These are phyloP conservation scores for Acer negundo DNA, from an alignment of 345 rosid genomes.

Conservation along the genomic window DNA sequence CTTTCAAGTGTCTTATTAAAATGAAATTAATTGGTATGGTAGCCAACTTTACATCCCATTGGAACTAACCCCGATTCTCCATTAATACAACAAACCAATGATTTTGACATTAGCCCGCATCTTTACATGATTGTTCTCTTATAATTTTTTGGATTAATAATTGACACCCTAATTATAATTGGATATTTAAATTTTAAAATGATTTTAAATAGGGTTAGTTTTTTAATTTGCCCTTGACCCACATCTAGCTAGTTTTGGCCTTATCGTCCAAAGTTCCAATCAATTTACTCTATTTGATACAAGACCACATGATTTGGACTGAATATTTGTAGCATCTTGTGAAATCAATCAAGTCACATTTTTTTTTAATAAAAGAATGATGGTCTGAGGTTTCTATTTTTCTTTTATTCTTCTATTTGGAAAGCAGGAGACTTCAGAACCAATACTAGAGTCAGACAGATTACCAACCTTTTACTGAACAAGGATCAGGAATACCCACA, in stretches of 20 bases:
- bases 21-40: no score
- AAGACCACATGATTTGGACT: not conserved
- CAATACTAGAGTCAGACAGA: no score
- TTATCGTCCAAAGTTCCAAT: not conserved
- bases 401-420: no score
- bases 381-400: no score
- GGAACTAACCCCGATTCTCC: no score
- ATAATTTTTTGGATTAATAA: no score
- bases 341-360: not conserved
- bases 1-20: no score
- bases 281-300: not conserved
- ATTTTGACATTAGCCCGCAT: not conserved
- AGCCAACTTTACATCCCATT: no score
- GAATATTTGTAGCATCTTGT: not conserved
- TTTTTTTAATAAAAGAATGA: no score
- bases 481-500: constrained; percentile 13
- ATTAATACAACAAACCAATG: not conserved
- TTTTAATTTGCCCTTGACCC: no score
- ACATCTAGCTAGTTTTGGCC: not conserved
- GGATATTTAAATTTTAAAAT: not conserved
- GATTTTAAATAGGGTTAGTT: not conserved
- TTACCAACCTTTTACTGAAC: constrained; percentile 7
- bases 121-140: not conserved
- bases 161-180: no score
- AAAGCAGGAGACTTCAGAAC: no score